A percentile compares a stretch with the other conserved stretches of the same genome.
These are phyloP conservation scores for Penicillium digitatum DNA, from an alignment of 2,329 filamentous ascomycete genomes.

Conservation along the genomic window DNA sequence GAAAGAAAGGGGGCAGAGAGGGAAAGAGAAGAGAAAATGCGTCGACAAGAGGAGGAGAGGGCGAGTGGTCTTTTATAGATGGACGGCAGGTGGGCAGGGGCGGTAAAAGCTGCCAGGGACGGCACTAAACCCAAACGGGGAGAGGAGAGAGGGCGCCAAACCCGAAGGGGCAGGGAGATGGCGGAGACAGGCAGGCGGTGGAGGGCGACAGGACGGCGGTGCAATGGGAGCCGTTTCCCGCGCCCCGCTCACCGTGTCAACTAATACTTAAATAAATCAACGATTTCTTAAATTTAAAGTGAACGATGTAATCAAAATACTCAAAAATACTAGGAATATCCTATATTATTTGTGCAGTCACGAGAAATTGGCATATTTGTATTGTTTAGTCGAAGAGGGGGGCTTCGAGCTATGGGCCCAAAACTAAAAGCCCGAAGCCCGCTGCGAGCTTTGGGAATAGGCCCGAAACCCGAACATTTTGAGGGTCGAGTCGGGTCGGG, in stretches of 20 bases:
- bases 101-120: conserved; percentile 20
- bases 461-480: too few species aligned
- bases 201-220: conserved; percentile 13
- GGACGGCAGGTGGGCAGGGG: conserved; percentile 12
- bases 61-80: conserved; percentile 27
- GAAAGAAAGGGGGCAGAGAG: not conserved
- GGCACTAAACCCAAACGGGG: conserved; percentile 19
- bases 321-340: too few species aligned
- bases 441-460: too few species aligned
- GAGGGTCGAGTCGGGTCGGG: too few species aligned
- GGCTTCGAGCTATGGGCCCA: too few species aligned
- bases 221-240: conserved; percentile 20
- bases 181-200: conserved; percentile 18
- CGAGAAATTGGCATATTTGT: too few species aligned
- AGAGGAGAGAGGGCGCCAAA: conserved; percentile 4
- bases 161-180: conserved; percentile 15
- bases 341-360: too few species aligned
- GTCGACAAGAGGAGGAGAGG: conserved; percentile 18
- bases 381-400: too few species aligned
- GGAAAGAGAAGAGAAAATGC: conserved; percentile 25
- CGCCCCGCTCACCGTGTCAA: conserved; percentile 21
- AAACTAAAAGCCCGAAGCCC: too few species aligned
- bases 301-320: too few species aligned
- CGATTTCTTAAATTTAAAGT: too few species aligned
- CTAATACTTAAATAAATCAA: too few species aligned